These are phyloP conservation scores for Carpediemonas membranifera DNA, from an alignment of 78 protist species.

Conservation along the genomic window DNA sequence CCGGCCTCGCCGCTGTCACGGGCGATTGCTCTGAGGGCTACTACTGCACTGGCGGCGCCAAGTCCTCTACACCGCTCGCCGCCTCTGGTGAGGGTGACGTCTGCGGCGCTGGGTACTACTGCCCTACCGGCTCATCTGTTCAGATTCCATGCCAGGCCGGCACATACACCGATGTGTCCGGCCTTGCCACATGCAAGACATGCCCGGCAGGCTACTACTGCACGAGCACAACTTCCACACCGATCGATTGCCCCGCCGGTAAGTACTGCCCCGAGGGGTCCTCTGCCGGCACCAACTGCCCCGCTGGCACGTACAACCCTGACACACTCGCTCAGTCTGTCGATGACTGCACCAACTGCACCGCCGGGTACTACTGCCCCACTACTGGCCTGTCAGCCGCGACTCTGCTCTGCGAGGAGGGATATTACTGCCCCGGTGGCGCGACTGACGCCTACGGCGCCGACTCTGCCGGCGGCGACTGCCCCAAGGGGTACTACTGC, in stretches of 20 bases:
- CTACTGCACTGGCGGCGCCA: slow-evolving; percentile 4
- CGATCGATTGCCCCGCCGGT: background rate
- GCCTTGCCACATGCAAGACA: background rate
- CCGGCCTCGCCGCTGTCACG: background rate
- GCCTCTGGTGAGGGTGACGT: background rate
- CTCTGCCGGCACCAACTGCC: background rate
- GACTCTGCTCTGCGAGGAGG: slow-evolving; percentile 17
- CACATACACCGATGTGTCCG: background rate
- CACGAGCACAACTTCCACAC: background rate
- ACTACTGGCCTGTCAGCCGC: slow-evolving; percentile 6
- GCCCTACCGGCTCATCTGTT: background rate
- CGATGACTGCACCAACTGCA: slow-evolving; percentile 11
- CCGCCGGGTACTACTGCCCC: slow-evolving; percentile 14
- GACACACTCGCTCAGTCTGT: background rate
- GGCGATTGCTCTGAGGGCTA: slow-evolving; percentile 23
- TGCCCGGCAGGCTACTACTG: slow-evolving; percentile 36
- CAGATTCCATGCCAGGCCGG: background rate
- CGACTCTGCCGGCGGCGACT: background rate
- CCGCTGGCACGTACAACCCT: slow-evolving; percentile 9
- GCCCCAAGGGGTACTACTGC: slow-evolving; percentile 36
- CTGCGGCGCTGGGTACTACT: slow-evolving; percentile 15
- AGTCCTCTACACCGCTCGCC: background rate
- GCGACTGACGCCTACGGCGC: background rate
- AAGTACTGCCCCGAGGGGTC: slow-evolving; percentile 11
- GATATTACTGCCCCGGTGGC: slow-evolving; percentile 32